Conservation (phyloP, 805 yeast species). For the Metschnikowia colocasiae region DNA sequence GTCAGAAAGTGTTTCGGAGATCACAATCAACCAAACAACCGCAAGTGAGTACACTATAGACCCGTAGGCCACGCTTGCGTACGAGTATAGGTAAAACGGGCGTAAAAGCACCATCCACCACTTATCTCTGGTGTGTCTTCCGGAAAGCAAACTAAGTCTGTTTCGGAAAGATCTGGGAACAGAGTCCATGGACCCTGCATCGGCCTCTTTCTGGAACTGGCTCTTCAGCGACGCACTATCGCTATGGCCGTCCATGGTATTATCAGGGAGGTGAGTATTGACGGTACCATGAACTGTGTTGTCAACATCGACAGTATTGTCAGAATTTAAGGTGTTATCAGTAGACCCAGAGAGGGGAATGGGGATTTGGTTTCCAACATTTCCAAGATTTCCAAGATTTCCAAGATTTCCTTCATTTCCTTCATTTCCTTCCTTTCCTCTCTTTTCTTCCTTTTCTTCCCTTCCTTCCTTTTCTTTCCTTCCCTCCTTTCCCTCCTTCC, state of each 20-base stretch:
- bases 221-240: background rate
- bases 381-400: too few relatives aligned
- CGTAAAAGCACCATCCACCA: constrained; percentile 56
- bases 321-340: background rate
- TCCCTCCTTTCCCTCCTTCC: background rate
- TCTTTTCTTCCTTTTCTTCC: background rate
- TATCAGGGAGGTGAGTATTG: background rate
- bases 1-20: constrained; percentile 52
- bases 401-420: too few relatives aligned
- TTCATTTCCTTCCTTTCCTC: too few relatives aligned
- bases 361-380: too few relatives aligned
- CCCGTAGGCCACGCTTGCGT: constrained; percentile 51
- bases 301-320: background rate
- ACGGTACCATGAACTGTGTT: too few relatives aligned
- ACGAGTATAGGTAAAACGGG: constrained; percentile 48
- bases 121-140: constrained; percentile 46
- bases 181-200: background rate
- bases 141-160: constrained; percentile 43
- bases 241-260: background rate
- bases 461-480: too few relatives aligned
- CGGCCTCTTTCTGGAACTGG: background rate
- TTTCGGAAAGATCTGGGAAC: constrained; percentile 22
- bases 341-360: background rate
- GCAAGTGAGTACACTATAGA: constrained; percentile 52
- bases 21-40: constrained; percentile 61